These are phyloP conservation scores for Agroathelia rolfsii DNA, from an alignment of 1,284 basidiomycete species.

Conservation along the genomic window DNA sequence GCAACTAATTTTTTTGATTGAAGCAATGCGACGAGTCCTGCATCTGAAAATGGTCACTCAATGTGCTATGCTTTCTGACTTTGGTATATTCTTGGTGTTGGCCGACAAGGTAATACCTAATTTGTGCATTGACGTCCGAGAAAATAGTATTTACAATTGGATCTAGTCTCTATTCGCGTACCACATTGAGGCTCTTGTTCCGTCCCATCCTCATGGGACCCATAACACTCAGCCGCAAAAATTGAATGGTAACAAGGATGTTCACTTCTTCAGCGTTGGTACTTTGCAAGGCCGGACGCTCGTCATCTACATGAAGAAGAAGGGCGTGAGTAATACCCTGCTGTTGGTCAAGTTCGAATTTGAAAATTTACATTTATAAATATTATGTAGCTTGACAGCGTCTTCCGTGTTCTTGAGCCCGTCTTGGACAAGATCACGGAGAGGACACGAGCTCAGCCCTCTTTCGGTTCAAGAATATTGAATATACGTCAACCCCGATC, in stretches of 20 bases:
- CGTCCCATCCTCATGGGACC: constrained; percentile 60
- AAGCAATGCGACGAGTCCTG: constrained; percentile 81
- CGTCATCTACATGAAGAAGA: constrained; percentile 94
- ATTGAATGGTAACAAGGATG: constrained; percentile 81
- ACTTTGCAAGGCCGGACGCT: constrained; percentile 76
- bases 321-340: constrained; percentile 54
- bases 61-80: constrained; percentile 90
- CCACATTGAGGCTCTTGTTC: constrained; percentile 91
- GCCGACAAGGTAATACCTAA: constrained; percentile 67
- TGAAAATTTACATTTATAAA: constrained; percentile 6
- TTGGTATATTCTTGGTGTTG: constrained; percentile 90
- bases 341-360: constrained; percentile 3
- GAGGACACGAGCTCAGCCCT: constrained; percentile 52
- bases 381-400: constrained; percentile 60
- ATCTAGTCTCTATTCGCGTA: constrained; percentile 72
- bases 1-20: constrained; percentile 4
- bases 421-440: constrained; percentile 81
- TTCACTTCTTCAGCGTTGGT: constrained; percentile 91
- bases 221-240: constrained; percentile 74
- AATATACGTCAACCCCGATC: constrained; percentile 68
- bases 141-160: constrained; percentile 1
- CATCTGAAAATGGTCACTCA: constrained; percentile 88
- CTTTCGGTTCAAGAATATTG: constrained; percentile 62
- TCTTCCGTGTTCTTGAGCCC: constrained; percentile 91
- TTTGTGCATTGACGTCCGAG: background rate